Conservation (phyloP, 768 basidiomycete species). For the Pleurotus tuoliensis region DNA sequence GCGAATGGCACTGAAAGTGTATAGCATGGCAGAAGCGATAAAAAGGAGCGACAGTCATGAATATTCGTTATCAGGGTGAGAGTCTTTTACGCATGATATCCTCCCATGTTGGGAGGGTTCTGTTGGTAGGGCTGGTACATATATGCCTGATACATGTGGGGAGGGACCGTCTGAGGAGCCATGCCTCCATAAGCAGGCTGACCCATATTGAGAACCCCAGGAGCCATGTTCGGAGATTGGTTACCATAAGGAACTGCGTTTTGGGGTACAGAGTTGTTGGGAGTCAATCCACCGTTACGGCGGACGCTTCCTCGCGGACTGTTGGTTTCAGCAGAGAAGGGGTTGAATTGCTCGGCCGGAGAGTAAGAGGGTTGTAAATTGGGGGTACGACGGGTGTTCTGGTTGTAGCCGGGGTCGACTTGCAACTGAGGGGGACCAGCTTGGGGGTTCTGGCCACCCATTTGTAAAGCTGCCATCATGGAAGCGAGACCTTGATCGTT, state of each 20-base stretch:
- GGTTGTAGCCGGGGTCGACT: constrained; percentile 60
- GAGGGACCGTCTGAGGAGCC: constrained; percentile 54
- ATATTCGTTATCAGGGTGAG: constrained; percentile 26
- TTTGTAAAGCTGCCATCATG: constrained; percentile 91
- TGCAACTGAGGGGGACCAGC: constrained; percentile 73
- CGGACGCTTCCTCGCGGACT: constrained; percentile 48
- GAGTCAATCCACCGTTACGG: constrained; percentile 40
- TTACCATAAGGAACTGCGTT: constrained; percentile 39
- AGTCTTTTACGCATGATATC: constrained; percentile 59
- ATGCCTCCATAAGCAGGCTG: constrained; percentile 63
- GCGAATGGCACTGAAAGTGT: constrained; percentile 27
- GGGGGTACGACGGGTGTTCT: constrained; percentile 30
- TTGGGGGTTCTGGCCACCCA: constrained; percentile 85
- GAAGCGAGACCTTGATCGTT: constrained; percentile 85
- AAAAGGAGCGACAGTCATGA: constrained; percentile 40
- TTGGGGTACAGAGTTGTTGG: constrained; percentile 42
- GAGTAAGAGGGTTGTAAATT: constrained; percentile 33
- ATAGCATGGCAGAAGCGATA: constrained; percentile 24
- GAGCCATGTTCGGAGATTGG: constrained; percentile 60
- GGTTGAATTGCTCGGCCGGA: constrained; percentile 46
- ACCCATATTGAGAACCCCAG: constrained; percentile 60
- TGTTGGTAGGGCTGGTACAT: constrained; percentile 85
- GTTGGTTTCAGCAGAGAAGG: constrained; percentile 43
- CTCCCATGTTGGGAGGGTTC: constrained; percentile 72
- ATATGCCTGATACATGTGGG: constrained; percentile 75